Evolutionary conservation across 2,329 filamentous ascomycete species (phyloP), one percentile per base, ranked within the genome.

Genomic region (Lasiodiplodia gonubiensis): DNA sequence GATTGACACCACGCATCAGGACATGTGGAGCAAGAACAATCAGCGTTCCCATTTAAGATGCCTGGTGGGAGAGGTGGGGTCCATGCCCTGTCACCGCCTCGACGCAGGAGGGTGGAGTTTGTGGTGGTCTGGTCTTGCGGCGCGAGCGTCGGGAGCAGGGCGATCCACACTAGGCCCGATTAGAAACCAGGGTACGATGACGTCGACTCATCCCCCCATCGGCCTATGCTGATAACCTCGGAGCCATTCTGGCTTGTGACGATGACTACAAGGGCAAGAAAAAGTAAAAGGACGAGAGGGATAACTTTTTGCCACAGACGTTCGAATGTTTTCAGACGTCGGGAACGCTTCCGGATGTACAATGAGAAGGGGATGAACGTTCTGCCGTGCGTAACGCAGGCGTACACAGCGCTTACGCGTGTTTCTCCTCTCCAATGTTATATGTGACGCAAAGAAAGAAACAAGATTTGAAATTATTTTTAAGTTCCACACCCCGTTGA

Each of bases 341-440:
- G 27, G 21, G 14, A 11, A 46, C 16, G 55, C 14, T 18, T 11
- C n/a, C 16, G 42, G 18, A 27, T 11, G 27, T 37, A 12, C 30
- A 23, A 39, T 23, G 18, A 12, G n/a, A 11, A 27, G 10, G 30
- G 57, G 42, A 61, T 61, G 42, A 61, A 61, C 5, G 27, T 61
- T 61, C 57, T 48, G n/a, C 57, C 57, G 57, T 33, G 11, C 30
- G 39, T 61, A 18, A 55, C n/a, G 25, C 49, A 10, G 27, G 27
- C 51, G 14, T 14, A 23, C 49, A 27, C 49, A 52, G 30, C 30
- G 30, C 30, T 33, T 33, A 33, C 30, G 30, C 30, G 30, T 16
- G 25, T 14, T 25, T 27, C 49, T 27, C 6, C 54, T 39, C 30
- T 57, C 14, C 30, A 35, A 25, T 25, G 3, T 33, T 23, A n/a